A percentile compares a stretch with the other conserved stretches of the same genome.
These are phyloP conservation scores for Brassica balearica DNA, from an alignment of 441 rosid genomes.

Conservation along the genomic window DNA sequence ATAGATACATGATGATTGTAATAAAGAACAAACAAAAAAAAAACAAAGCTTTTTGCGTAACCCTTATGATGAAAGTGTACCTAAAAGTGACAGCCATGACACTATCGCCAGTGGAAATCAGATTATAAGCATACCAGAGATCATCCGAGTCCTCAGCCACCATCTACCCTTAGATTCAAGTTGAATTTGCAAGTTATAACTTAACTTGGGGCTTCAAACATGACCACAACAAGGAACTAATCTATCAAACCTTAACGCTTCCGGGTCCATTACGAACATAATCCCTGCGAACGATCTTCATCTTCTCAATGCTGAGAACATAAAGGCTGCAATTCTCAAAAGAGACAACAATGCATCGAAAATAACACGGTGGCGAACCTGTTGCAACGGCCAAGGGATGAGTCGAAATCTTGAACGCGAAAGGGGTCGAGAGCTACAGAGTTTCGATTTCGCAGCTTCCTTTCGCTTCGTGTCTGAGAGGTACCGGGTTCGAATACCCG, in stretches of 20 bases:
- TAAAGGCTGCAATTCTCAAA: too few species aligned
- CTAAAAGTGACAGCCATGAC: slow-evolving; percentile 93
- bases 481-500: not conserved
- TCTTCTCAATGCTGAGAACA: too few species aligned
- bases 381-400: not conserved
- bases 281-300: slow-evolving; percentile 74
- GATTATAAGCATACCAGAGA: slow-evolving; percentile 89
- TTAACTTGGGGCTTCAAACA: not conserved
- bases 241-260: slow-evolving; percentile 72
- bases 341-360: slow-evolving; percentile 1
- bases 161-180: slow-evolving; percentile 56
- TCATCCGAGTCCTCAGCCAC: slow-evolving; percentile 84
- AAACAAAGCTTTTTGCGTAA: not conserved
- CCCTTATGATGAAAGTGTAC: slow-evolving; percentile 41
- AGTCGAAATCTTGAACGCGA: not conserved
- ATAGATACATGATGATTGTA: slow-evolving; percentile 5
- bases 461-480: not conserved
- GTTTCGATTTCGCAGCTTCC: not conserved
- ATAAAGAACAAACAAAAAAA: not conserved
- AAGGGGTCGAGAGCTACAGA: not conserved
- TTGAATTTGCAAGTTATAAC: not conserved
- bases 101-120: slow-evolving; percentile 73
- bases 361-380: not conserved
- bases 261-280: slow-evolving; percentile 73
- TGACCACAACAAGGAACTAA: slow-evolving; percentile 17